These are phyloP conservation scores for Beauveria sp. DNA, from an alignment of 2,329 filamentous ascomycete genomes.

Conservation along the genomic window DNA sequence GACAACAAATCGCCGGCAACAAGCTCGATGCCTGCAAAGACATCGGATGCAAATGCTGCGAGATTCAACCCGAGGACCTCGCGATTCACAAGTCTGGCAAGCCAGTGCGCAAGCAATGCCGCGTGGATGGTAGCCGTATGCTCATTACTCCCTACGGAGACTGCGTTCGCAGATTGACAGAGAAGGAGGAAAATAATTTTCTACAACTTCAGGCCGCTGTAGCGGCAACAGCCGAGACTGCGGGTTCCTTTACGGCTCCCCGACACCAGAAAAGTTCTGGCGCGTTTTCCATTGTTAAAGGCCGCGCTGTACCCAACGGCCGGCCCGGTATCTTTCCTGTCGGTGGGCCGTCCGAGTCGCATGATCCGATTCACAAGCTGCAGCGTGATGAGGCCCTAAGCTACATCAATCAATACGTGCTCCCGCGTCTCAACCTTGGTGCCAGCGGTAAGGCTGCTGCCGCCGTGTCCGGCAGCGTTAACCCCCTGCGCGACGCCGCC, in stretches of 20 bases:
- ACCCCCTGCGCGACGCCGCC: conserved; percentile 36
- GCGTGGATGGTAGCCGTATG: conserved; percentile 56
- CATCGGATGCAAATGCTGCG: conserved; percentile 30
- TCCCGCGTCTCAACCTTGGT: conserved; percentile 51
- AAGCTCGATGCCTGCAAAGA: conserved; percentile 28
- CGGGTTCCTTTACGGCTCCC: conserved; percentile 48
- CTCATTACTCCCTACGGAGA: conserved; percentile 71
- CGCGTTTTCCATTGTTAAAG: conserved; percentile 56
- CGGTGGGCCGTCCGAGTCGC: conserved; percentile 36
- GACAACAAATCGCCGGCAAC: conserved; percentile 8
- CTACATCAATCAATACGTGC: conserved; percentile 63
- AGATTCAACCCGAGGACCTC: conserved; percentile 43
- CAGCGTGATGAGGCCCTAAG: conserved; percentile 58
- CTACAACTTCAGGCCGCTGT: conserved; percentile 59
- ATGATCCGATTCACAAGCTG: conserved; percentile 57
- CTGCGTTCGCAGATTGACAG: conserved; percentile 63
- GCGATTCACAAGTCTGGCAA: conserved; percentile 46
- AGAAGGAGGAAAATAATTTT: conserved; percentile 63
- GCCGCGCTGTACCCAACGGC: conserved; percentile 57
- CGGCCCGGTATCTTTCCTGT: conserved; percentile 54
- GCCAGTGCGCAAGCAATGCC: conserved; percentile 50
- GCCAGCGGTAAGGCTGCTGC: conserved; percentile 33
- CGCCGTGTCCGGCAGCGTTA: conserved; percentile 25
- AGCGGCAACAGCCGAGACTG: conserved; percentile 40
- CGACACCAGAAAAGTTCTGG: conserved; percentile 46